A percentile compares a stretch with the other conserved stretches of the same genome.
Conservation (phyloP, 345 rosid genomes). For the Populus euphratica region DNA sequence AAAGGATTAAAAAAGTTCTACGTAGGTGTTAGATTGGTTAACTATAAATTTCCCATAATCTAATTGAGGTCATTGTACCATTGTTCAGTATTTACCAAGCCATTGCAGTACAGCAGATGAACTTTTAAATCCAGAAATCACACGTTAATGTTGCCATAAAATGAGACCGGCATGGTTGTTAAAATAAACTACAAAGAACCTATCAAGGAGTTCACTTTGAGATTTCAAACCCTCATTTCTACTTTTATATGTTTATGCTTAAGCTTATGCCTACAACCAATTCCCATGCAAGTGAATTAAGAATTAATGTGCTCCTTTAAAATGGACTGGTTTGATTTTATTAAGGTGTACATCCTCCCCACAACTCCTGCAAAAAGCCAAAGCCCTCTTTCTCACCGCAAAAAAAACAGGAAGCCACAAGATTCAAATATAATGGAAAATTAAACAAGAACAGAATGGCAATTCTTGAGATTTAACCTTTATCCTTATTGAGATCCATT, state of each 20-base stretch:
- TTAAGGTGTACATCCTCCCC: background rate
- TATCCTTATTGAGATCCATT: slow-evolving; percentile 22
- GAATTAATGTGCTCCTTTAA: background rate
- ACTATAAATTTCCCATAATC: background rate
- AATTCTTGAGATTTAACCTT: slow-evolving; percentile 25
- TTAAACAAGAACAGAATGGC: background rate
- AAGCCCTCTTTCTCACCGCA: background rate
- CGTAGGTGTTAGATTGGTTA: background rate
- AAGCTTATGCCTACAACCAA: too few relatives aligned
- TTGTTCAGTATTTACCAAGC: background rate
- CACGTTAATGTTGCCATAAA: background rate
- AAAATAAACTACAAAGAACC: background rate
- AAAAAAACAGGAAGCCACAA: background rate
- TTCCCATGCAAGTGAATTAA: background rate
- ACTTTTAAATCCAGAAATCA: background rate
- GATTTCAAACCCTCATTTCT: background rate
- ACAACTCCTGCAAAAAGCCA: background rate
- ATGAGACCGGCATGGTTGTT: background rate
- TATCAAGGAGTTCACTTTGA: background rate
- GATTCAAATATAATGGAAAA: background rate
- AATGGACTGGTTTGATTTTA: background rate
- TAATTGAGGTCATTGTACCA: background rate
- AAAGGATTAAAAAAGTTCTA: background rate
- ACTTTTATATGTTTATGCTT: background rate
- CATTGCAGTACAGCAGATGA: background rate